A percentile compares a stretch with the other conserved stretches of the same genome.
phyloP scores from a whole-genome alignment of 2,329 filamentous ascomycete genomes.

The Neofusicoccum kwambonambiense region DNA sequence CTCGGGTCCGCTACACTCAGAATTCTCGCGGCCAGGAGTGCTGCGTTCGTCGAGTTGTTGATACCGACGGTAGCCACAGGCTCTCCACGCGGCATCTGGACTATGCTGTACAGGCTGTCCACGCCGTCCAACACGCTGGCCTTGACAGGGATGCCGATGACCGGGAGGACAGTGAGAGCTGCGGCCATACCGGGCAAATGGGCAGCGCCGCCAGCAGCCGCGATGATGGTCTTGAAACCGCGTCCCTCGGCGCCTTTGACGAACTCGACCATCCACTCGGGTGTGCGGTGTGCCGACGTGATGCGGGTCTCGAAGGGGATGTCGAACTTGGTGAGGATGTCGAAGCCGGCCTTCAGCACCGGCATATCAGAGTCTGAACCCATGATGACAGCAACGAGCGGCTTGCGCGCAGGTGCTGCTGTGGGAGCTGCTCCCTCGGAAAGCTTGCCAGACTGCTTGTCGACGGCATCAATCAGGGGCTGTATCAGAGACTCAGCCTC shows the following conservation, averaged over 20 bases:
- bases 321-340: conserved; percentile 66
- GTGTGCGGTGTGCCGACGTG: conserved; percentile 66
- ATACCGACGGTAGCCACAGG: conserved; percentile 45
- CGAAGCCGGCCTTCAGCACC: conserved; percentile 64
- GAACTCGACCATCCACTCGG: conserved; percentile 47
- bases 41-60: conserved; percentile 48
- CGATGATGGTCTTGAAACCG: conserved; percentile 48
- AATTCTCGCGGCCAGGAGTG: conserved; percentile 47
- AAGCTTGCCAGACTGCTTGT: conserved; percentile 51
- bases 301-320: conserved; percentile 73
- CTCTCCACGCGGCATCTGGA: conserved; percentile 52
- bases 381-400: conserved; percentile 76
- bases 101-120: conserved; percentile 52
- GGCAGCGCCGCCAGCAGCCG: conserved; percentile 50
- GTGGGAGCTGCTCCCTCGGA: conserved; percentile 28
- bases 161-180: conserved; percentile 49
- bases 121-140: conserved; percentile 50
- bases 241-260: conserved; percentile 38
- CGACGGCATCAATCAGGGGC: conserved; percentile 65
- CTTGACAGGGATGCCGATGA: conserved; percentile 53
- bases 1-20: conserved; percentile 49
- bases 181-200: conserved; percentile 54
- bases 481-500: conserved; percentile 67
- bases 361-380: conserved; percentile 76
- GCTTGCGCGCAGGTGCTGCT: conserved; percentile 32